phyloP scores from a whole-genome alignment of 257 asterid genomes.

The Galeopsis tetrahit region DNA sequence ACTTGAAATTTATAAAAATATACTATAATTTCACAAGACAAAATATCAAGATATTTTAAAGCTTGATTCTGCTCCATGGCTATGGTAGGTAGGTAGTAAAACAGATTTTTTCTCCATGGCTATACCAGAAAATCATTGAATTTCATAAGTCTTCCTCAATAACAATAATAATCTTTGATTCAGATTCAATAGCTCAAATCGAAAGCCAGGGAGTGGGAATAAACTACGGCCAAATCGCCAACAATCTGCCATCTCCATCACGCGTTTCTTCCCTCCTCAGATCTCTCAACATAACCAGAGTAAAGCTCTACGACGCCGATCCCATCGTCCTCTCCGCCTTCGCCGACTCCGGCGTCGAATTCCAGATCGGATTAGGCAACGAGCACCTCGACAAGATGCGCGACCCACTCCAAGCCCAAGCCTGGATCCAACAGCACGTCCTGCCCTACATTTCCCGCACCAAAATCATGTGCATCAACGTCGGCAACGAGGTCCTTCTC shows the following conservation, averaged over 20 bases:
- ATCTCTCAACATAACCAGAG: conserved; percentile 66
- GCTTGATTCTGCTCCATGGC: too few relatives aligned
- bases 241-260: conserved; percentile 80
- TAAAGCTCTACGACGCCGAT: conserved; percentile 83
- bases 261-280: conserved; percentile 62
- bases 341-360: conserved; percentile 66
- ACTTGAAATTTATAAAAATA: too few relatives aligned
- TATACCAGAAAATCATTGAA: too few relatives aligned
- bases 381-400: conserved; percentile 58
- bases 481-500: conserved; percentile 80
- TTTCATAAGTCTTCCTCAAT: too few relatives aligned
- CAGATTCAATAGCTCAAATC: conserved; percentile 43
- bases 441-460: conserved; percentile 71
- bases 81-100: too few relatives aligned
- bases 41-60: too few relatives aligned
- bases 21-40: too few relatives aligned
- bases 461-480: conserved; percentile 68
- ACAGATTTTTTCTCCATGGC: too few relatives aligned
- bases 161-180: not conserved
- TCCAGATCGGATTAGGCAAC: conserved; percentile 73
- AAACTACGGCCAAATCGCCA: conserved; percentile 89
- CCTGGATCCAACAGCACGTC: conserved; percentile 74
- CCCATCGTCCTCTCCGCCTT: conserved; percentile 72
- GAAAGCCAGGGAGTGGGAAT: conserved; percentile 67
- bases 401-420: conserved; percentile 71